phyloP scores from a whole-genome alignment of 768 basidiomycete genomes.

The Coprinopsis sp. region DNA sequence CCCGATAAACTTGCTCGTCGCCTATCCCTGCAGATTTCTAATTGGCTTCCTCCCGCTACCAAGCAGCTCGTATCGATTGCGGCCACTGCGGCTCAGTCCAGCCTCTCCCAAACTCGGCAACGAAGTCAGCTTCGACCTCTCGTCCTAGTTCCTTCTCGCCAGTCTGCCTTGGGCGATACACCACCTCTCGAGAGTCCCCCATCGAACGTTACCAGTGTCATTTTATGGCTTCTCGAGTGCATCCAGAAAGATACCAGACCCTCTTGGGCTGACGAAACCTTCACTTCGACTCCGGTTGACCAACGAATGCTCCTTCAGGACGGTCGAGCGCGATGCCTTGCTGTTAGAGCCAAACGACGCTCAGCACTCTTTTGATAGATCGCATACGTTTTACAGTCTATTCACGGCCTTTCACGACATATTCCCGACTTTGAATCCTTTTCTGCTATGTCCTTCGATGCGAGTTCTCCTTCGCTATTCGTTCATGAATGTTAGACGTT shows the following conservation, averaged over 20 bases:
- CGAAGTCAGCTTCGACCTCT: not conserved
- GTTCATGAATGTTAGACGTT: too few species aligned
- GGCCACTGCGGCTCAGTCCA: not conserved
- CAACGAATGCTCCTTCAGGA: conserved; percentile 6
- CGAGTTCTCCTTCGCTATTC: too few species aligned
- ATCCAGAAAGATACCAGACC: conserved; percentile 7
- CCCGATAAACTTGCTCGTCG: not conserved
- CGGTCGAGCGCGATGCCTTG: conserved; percentile 8
- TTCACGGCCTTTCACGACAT: too few species aligned
- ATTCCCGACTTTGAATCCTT: too few species aligned
- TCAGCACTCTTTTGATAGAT: conserved; percentile 7
- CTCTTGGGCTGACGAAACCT: too few species aligned
- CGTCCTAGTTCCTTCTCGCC: not conserved
- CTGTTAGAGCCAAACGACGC: conserved; percentile 6
- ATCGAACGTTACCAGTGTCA: conserved; percentile 1
- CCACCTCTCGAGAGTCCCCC: not conserved
- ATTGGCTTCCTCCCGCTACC: conserved; percentile 4
- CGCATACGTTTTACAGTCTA: too few species aligned
- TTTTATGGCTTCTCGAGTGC: conserved; percentile 10
- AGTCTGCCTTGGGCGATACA: not conserved
- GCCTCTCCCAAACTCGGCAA: not conserved
- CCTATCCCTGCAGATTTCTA: conserved; percentile 2
- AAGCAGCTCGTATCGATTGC: too few species aligned
- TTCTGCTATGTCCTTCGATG: too few species aligned
- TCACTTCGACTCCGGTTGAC: conserved; percentile 1